phyloP scores from a whole-genome alignment of 2,329 filamentous ascomycete genomes.

The Aureobasidium vineae region DNA sequence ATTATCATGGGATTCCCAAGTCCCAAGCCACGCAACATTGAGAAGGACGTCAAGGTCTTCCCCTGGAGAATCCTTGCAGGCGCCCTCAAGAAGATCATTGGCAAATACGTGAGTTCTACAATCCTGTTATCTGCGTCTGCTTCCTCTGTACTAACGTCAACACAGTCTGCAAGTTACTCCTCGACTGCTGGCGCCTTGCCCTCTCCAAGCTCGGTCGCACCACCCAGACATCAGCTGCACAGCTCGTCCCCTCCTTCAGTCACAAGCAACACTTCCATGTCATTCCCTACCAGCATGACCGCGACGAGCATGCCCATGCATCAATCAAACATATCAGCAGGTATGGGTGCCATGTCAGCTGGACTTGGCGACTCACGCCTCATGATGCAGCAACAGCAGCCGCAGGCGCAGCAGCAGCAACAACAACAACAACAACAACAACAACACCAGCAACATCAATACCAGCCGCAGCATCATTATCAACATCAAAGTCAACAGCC shows the following conservation, averaged over 20 bases:
- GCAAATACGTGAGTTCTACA: constrained; percentile 73
- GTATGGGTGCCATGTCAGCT: constrained; percentile 39
- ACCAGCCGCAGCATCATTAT: constrained; percentile 28
- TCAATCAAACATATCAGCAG: constrained; percentile 35
- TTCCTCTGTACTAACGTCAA: constrained; percentile 16
- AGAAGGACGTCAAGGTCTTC: constrained; percentile 99
- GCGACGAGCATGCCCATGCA: constrained; percentile 33
- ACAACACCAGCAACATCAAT: constrained; percentile 30
- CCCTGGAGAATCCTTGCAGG: constrained; percentile 86
- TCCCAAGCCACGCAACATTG: constrained; percentile 94
- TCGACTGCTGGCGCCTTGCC: constrained; percentile 57
- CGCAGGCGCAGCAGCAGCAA: constrained; percentile 27
- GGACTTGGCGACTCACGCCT: constrained; percentile 43
- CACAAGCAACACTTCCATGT: constrained; percentile 37
- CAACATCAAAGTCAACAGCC: constrained; percentile 28
- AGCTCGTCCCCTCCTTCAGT: constrained; percentile 34
- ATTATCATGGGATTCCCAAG: constrained; percentile 97
- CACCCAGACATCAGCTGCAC: constrained; percentile 35
- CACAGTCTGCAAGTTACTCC: constrained; percentile 66
- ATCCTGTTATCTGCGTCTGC: neutral
- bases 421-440: constrained; percentile 28
- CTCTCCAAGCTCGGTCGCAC: constrained; percentile 30
- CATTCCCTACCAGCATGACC: constrained; percentile 35
- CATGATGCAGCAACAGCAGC: constrained; percentile 31
- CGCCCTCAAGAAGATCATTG: constrained; percentile 96